Evolutionary conservation across 192 early-diverging fungal species (phyloP), one percentile per base, ranked within the genome.

Genomic region (Linderina pennispora): DNA sequence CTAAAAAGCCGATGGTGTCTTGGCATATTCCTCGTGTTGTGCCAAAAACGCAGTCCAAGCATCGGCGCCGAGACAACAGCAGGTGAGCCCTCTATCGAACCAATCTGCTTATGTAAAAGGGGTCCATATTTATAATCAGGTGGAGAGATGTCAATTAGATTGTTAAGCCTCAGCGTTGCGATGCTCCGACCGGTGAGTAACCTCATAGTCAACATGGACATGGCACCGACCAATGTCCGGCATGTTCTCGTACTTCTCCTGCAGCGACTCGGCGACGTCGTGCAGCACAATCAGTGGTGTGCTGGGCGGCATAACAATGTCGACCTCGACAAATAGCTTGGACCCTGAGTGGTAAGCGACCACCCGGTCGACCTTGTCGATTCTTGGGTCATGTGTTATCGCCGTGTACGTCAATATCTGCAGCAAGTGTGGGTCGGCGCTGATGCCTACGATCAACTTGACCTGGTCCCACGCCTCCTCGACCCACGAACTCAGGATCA

Each of bases 191-290:
- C 79, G 77, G 68, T 96, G 92, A 23, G 69, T 77, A 15, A 80
- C 84, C 62, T 96, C 93, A 58, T 92, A 95, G 70, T 98, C 92
- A 11, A 91, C 79, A 53, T 97, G 94, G 2, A 97, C 93, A 76
- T 93, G 94, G 17, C 89, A 90, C 17, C 94, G 72, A 28, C 95
- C 95, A 1, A 98, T 91, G 23, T 85, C 80, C 3, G 83, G 79
- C 28, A 98, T 53, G 5, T 64, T 72, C 57, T 97, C 95, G 18
- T 96, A 65, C 64, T 92, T 91, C 39, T 83, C 80, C 63, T 98
- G 91, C 37, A 97, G 75, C 50, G 75, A 69, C 56, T 95, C 92
- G 11, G 88, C 89, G 44, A 98, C 89, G 53, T 97, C 95, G 55
- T 98, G 95, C n/a, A 87, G 73, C 26, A 82, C 81, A 10, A 73